Base-by-base conservation (phyloP, 768 basidiomycete genomes). In the Leucocoprinus leucothites region DNA sequence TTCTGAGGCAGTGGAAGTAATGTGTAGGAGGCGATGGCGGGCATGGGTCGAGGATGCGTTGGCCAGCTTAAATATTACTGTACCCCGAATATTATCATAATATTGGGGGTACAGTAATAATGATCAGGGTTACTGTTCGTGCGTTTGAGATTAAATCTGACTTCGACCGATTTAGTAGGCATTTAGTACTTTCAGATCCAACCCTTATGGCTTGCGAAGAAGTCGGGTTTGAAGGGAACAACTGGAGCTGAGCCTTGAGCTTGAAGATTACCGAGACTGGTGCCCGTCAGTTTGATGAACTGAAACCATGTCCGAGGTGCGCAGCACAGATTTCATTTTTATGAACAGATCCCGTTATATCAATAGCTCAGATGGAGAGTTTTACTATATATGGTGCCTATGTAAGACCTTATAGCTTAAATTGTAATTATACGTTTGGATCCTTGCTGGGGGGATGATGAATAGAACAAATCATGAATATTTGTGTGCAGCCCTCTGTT, bases 191-290 rank as follows among this genome's bases (percentile, higher is more conserved):
- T 46, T 9, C 34, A 43, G 46, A 43, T 18, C 42, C 14, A 21
- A 41, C 35, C 49, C 26, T 42, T 40, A 9, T 56, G 48, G 44
- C n/a, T 42, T 56, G 54, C 54, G 54, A 56, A 49, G 54, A 49
- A 56, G 31, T 56, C 54, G 54, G 54, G 34, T 34, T 35, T 18
- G 28, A 34, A 56, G 26, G 36, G 42, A 48, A 48, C 28, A 28
- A 43, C 21, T 48, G n/a, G 48, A 48, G 38, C 31, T 56, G 47
- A 31, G 31, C 16, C 40, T 24, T 22, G 26, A 44, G 54, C 48
- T 43, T 49, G 54, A 49, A 41, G 47, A 49, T 49, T 49, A 48
- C 19, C 40, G 42, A 49, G 21, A 26, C 47, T 47, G 54, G 54
- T 42, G 21, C 22, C 40, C 48, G 47, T 43, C 49, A 9, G 21